phyloP scores from a whole-genome alignment of 2,329 filamentous ascomycete genomes.

The Polytolypa hystricis region DNA sequence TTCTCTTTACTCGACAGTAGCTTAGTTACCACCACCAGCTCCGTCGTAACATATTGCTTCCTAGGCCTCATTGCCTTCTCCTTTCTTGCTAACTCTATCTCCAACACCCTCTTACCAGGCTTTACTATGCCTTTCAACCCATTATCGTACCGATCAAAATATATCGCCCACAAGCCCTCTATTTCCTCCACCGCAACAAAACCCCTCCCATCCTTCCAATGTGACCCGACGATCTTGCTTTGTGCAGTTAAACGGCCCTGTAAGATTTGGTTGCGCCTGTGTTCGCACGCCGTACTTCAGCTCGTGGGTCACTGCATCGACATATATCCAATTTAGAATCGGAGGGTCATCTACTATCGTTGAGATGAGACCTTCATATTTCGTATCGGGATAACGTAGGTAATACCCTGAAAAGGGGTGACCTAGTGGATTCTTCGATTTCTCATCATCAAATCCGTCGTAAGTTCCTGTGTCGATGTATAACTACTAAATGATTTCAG shows the following conservation, averaged over 20 bases:
- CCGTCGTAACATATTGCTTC: no score
- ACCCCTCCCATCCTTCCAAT: conserved; percentile 25
- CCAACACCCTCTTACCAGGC: conserved; percentile 14
- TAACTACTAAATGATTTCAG: no score
- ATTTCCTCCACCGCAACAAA: conserved; percentile 28
- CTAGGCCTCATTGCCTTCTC: no score
- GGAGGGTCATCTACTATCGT: conserved; percentile 47
- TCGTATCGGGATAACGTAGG: conserved; percentile 44
- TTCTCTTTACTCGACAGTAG: no score
- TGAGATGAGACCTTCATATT: conserved; percentile 39
- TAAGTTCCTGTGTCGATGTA: no score
- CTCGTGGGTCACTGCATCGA: conserved; percentile 49
- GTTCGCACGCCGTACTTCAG: conserved; percentile 56
- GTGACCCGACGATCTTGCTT: conserved; percentile 42
- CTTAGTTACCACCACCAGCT: no score
- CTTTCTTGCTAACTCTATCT: conserved; percentile 17
- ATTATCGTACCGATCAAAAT: conserved; percentile 34
- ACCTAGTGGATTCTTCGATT: no score
- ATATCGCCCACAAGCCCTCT: conserved; percentile 31
- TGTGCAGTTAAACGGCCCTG: conserved; percentile 79
- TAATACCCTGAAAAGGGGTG: conserved; percentile 48
- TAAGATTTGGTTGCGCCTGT: conserved; percentile 58
- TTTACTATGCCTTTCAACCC: conserved; percentile 19
- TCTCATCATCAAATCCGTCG: no score
- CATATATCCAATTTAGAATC: conserved; percentile 58